Evolutionary conservation across 495 filamentous ascomycete genomes (phyloP).

Genomic region (Chaetomium fimeti): DNA sequence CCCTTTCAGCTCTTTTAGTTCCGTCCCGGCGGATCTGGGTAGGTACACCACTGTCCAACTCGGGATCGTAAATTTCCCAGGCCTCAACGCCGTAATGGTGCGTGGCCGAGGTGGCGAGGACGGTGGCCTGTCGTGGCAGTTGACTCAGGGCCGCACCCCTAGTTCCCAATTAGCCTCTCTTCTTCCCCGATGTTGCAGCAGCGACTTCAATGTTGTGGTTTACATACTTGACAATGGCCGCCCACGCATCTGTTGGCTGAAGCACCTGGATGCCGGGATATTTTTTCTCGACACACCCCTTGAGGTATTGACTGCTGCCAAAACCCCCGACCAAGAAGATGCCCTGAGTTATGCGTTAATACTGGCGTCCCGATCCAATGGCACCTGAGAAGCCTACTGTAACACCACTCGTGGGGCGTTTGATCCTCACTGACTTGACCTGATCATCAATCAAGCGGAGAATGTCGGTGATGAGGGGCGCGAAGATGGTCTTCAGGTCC

Average conservation of each 20-base stretch:
- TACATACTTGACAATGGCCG: not conserved
- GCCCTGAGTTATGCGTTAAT: not conserved
- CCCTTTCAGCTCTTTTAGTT: not conserved
- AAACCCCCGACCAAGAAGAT: not conserved
- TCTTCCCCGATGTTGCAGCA: too few relatives aligned
- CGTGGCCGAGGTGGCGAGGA: not conserved
- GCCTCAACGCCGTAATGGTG: not conserved
- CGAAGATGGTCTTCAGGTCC: not conserved
- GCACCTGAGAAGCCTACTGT: not conserved
- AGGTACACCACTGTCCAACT: not conserved
- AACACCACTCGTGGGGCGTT: not conserved
- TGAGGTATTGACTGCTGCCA: not conserved
- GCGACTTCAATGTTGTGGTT: too few relatives aligned
- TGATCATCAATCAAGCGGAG: not conserved
- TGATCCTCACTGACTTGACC: slow-evolving; percentile 1
- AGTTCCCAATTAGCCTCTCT: not conserved
- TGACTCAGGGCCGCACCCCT: not conserved
- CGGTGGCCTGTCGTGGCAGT: not conserved
- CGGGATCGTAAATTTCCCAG: not conserved
- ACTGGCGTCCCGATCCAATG: too few relatives aligned
- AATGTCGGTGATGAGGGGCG: slow-evolving; percentile 1
- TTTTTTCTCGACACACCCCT: slow-evolving; percentile 2
- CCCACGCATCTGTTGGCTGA: slow-evolving; percentile 3
- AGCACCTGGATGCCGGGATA: slow-evolving; percentile 2
- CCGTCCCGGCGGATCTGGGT: not conserved